Base-by-base conservation (phyloP, 768 basidiomycete species). In the Sutorius australiensis region DNA sequence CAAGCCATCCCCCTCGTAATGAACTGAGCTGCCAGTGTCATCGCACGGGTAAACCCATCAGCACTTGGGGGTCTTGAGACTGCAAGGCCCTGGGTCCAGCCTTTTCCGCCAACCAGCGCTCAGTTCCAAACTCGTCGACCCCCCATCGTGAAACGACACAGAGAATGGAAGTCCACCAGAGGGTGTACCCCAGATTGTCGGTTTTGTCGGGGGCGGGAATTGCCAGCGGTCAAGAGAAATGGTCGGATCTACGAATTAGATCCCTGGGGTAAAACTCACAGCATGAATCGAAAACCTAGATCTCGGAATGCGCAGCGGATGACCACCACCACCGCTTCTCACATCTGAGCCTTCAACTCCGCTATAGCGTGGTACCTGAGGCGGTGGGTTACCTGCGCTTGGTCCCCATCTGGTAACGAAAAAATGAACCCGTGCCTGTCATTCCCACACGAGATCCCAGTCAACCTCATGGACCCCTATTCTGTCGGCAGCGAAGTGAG, bases 211-310 rank as follows among this genome's bases (percentile, higher is more conserved):
- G 27, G 37, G 33, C 21, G 12, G 19, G 41, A 32, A 51, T n/a
- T 44, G 34, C 7, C 41, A 16, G 17, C 11, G 53, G 51, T 17
- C 12, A 16, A 50, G 46, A 52, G 43, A 47, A 55, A 53, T 41
- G 39, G 36, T 56, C 56, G 53, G 61, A 66, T 66, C 65, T 59
- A 53, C 21, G 27, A 40, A 28, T 32, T n/a, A 54, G 50, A 60
- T 62, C 49, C 57, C 30, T 32, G 44, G 54, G 48, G 51, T 28
- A 50, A 43, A 36, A 30, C 27, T 51, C 59, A 46, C 56, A 46
- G 45, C 37, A 49, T 7, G 24, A 34, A 59, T 61, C 58, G 44
- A n/a, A 44, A 11, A 32, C 14, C 48, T 33, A 54, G 62, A 62
- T 65, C 55, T 56, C 60, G 57, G 60, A 43, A 43, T 50, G 46